Base-by-base conservation (phyloP, 495 filamentous ascomycete species). In the Hypoxylon fragiforme region DNA sequence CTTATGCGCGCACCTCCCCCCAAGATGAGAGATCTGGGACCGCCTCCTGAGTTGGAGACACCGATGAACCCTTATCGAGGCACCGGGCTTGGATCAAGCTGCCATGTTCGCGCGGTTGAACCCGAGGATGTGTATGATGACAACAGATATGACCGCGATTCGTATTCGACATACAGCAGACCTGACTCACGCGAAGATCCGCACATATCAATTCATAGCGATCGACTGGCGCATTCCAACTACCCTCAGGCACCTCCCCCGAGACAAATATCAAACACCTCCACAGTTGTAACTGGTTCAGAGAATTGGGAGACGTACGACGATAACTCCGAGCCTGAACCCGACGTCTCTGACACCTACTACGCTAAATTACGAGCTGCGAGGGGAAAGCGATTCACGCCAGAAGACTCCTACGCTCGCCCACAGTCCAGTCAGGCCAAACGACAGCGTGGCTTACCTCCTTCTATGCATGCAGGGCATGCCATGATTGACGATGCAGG, bases 241-340 rank as follows among this genome's bases (percentile, higher is more conserved):
- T 72, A 70, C 47, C 44, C 70, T 30, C 69, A 70, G 36, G 64
- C 69, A 31, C 70, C 72, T 19, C 64, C 71, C 7, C 62, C 60
- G 24, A 73, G 89, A 50, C 87, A 91, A 55, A 84, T 85, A n/a
- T 91, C 88, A 3, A 85, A 82, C 51, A 82, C 84, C 7, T 81
- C 79, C 54, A 89, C 87, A 0, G 76, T 73, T 2, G 78, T 85
- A 2, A 87, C 88, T 8, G 89, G 90, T 2, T 92, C 88, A 0
- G 91, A 96, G 71, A 97, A 97, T 68, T 97, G 91, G 91, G 91
- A 97, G 73, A 95, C 90, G 16, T 96, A 91, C 54, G 87, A 90
- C 57, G 86, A 90, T 66, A 82, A 78, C 32, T 86, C 83, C 2
- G 90, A 86, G 45, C 86, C 87, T 0, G 90, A 94, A 57, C 70